A percentile compares a stretch with the other conserved stretches of the same genome.
Conservation (phyloP, 2,329 filamentous ascomycete species). For the Fusarium bulbicola region DNA sequence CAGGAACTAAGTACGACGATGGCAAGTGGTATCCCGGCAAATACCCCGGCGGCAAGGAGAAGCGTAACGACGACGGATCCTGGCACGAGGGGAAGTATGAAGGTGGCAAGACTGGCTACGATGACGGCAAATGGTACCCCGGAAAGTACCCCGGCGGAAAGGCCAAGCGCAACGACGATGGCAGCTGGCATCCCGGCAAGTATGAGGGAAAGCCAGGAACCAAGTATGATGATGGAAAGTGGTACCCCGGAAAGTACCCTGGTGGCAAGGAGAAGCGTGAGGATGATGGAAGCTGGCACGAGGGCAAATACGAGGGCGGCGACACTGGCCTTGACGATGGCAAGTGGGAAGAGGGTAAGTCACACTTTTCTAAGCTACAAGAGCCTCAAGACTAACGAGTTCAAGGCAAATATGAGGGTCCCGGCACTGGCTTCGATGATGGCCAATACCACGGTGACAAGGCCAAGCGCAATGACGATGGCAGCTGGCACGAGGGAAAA, state of each 20-base stretch:
- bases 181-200: slow-evolving; percentile 1
- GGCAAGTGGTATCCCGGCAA: slow-evolving; percentile 16
- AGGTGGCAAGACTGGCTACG: background rate
- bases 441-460: background rate
- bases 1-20: background rate
- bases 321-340: background rate
- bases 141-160: slow-evolving; percentile 30
- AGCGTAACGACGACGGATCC: background rate
- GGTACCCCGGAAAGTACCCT: slow-evolving; percentile 27
- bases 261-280: slow-evolving; percentile 6
- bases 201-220: slow-evolving; percentile 9
- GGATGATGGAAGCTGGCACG: slow-evolving; percentile 7
- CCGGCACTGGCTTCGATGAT: background rate
- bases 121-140: slow-evolving; percentile 23
- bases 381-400: background rate
- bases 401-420: slow-evolving; percentile 17
- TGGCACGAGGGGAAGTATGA: background rate
- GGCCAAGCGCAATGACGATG: background rate
- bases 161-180: background rate
- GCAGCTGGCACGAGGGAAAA: slow-evolving; percentile 6
- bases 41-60: slow-evolving; percentile 13
- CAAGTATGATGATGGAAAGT: slow-evolving; percentile 15
- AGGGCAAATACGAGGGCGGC: slow-evolving; percentile 17
- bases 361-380: fast-evolving
- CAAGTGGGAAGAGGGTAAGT: background rate